A percentile compares a stretch with the other conserved stretches of the same genome.
These are phyloP conservation scores for Talaromyces sp. DNA, from an alignment of 2,329 filamentous ascomycete genomes.

Conservation along the genomic window DNA sequence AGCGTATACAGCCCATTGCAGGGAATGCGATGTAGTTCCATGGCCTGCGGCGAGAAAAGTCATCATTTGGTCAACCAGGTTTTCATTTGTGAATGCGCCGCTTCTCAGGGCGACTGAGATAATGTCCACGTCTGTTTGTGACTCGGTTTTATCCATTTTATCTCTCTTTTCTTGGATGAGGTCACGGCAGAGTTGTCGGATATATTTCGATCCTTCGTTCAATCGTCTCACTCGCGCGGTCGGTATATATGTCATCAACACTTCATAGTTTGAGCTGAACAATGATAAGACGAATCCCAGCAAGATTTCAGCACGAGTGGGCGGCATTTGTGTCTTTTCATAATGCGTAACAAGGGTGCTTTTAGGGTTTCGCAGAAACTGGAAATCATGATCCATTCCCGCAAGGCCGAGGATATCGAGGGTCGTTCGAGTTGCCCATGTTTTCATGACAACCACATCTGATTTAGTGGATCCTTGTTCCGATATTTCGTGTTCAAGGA, in stretches of 20 bases:
- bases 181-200: slow-evolving; percentile 64
- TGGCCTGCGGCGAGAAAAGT: slow-evolving; percentile 81
- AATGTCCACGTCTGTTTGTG: slow-evolving; percentile 59
- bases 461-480: slow-evolving; percentile 27
- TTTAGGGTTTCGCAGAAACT: slow-evolving; percentile 58
- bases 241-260: slow-evolving; percentile 58
- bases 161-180: slow-evolving; percentile 69
- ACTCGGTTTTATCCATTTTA: slow-evolving; percentile 37
- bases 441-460: slow-evolving; percentile 51
- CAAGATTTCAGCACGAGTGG: not conserved
- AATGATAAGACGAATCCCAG: slow-evolving; percentile 20
- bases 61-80: slow-evolving; percentile 86
- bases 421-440: slow-evolving; percentile 65
- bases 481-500: slow-evolving; percentile 52
- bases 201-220: slow-evolving; percentile 51
- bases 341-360: slow-evolving; percentile 52
- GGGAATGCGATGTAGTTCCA: slow-evolving; percentile 70
- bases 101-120: slow-evolving; percentile 75
- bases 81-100: slow-evolving; percentile 70
- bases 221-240: slow-evolving; percentile 68
- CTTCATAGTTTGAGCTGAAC: slow-evolving; percentile 45
- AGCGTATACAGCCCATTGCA: slow-evolving; percentile 72
- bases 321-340: slow-evolving; percentile 21
- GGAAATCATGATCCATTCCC: slow-evolving; percentile 69
- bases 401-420: slow-evolving; percentile 73